Conservation (phyloP, 129 eudicot species). For the Flaveria linearis region DNA sequence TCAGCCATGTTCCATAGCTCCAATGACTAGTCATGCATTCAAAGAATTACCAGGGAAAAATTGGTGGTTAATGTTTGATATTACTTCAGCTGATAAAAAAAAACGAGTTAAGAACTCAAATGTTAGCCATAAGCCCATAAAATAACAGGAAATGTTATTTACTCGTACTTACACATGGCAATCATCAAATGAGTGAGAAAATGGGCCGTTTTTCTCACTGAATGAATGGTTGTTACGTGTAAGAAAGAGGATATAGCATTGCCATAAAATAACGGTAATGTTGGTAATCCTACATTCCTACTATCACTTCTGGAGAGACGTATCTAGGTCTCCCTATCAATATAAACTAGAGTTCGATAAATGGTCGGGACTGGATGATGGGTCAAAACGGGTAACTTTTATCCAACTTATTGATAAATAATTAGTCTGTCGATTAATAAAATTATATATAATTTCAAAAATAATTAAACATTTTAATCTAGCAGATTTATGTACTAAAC, state of each 20-base stretch:
- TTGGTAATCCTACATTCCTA: background rate
- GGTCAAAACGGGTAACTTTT: background rate
- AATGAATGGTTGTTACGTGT: background rate
- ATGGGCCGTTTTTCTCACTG: background rate
- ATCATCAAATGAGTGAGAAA: background rate
- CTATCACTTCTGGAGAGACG: background rate
- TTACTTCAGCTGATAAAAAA: background rate
- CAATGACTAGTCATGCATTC: slow-evolving; percentile 53
- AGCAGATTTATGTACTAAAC: background rate
- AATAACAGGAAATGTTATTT: background rate
- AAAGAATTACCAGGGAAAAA: slow-evolving; percentile 15
- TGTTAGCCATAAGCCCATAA: background rate
- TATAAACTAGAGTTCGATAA: background rate
- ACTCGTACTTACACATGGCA: background rate
- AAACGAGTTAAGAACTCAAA: background rate
- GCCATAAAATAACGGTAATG: background rate
- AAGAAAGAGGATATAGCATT: background rate
- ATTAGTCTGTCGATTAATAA: background rate
- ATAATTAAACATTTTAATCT: background rate
- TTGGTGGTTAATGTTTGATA: background rate
- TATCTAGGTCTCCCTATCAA: background rate
- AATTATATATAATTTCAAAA: background rate
- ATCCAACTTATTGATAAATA: background rate
- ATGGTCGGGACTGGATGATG: background rate
- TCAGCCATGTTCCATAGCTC: slow-evolving; percentile 97